Base-by-base conservation (phyloP, 2,329 filamentous ascomycete genomes). In the Aspergillus sp. region DNA sequence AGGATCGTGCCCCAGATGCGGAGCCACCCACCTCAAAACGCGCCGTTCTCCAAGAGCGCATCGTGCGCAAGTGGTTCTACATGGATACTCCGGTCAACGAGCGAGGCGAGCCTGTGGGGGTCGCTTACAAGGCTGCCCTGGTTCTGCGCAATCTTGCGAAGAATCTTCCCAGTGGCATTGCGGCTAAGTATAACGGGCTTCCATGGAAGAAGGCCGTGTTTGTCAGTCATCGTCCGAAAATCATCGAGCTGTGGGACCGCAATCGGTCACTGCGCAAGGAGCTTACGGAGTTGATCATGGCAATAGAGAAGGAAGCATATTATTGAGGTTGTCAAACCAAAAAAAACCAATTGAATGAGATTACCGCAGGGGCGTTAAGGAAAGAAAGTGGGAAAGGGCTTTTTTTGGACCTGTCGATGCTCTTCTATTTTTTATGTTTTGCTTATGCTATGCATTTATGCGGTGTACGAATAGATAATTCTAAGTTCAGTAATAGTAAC, bases 71-170 rank as follows among this genome's bases (percentile, higher is more conserved):
- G 32, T 70, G 64, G 60, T 64, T 61, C 44, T 70, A 66, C 41
- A 61, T 67, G 55, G 64, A 68, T 35, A 73, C 71, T 0, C 68
- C 69, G 7, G 49, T 64, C 36, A 71, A 73, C 43, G 67, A 71
- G 43, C 60, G 64, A 29, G 63, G 62, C 8, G 67, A 73, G 33
- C 69, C 73, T 3, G 57, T 66, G 43, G 73, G 73, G 7, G 61
- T 73, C 10, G 68, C 73, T 19, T 73, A 73, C 57, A 73, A 73
- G 53, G 69, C 71, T 29, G 64, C 69, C 5, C 56, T 75, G 41
- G 66, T 75, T 3, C 51, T 75, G 53, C 68, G 72, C 38, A 75
- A 75, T 43, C 59, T 75, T 29, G 68, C 71, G 7, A 58, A 68
- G 7, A 70, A 71, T 48, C 58, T 72, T 3, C 68, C 68, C 0